These are phyloP conservation scores for Termitomyces heimii DNA, from an alignment of 768 basidiomycete species.

Conservation along the genomic window DNA sequence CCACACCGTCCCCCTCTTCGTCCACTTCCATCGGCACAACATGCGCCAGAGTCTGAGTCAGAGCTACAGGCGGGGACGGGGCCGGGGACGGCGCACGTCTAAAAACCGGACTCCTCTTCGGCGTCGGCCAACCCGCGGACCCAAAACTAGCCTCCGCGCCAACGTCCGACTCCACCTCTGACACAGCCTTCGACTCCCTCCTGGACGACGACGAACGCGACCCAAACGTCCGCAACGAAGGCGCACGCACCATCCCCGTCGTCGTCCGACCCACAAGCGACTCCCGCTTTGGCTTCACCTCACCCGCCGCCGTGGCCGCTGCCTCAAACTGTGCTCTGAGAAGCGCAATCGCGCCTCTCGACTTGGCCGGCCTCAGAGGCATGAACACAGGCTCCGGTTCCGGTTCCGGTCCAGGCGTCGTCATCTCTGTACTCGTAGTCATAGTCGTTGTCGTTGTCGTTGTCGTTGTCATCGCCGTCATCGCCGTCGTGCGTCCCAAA, in stretches of 20 bases:
- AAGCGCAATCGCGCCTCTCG: constrained; percentile 15
- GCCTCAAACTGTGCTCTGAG: constrained; percentile 18
- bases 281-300: not conserved
- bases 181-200: constrained; percentile 5
- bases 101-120: constrained; percentile 26
- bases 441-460: not conserved
- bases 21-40: constrained; percentile 10
- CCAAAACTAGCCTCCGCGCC: constrained; percentile 1
- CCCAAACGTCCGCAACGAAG: constrained; percentile 34
- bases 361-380: constrained; percentile 45
- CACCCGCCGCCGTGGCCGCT: not conserved
- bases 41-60: not conserved
- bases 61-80: not conserved
- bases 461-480: not conserved
- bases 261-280: not conserved
- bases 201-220: constrained; percentile 21
- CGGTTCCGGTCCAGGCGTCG: constrained; percentile 47
- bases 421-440: constrained; percentile 20
- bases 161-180: not conserved
- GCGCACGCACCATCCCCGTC: constrained; percentile 23
- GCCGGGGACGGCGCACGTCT: constrained; percentile 22
- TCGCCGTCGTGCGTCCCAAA: not conserved
- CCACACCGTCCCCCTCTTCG: constrained; percentile 7
- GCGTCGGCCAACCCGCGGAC: constrained; percentile 10
- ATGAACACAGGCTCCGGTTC: constrained; percentile 57